These are phyloP conservation scores for Chalciporus piperatus DNA, from an alignment of 768 basidiomycete genomes.

Conservation along the genomic window DNA sequence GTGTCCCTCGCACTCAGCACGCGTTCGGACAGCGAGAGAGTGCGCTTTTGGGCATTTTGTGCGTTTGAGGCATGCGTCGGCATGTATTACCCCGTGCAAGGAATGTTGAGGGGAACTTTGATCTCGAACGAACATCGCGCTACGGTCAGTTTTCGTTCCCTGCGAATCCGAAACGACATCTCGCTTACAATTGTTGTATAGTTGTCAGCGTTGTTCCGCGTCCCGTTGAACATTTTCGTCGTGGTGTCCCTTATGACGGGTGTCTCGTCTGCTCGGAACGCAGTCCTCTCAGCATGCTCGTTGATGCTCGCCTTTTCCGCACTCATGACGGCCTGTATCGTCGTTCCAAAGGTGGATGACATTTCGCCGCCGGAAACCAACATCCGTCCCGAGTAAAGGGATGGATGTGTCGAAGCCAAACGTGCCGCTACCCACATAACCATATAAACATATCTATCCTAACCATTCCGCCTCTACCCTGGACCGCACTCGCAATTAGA, in stretches of 20 bases:
- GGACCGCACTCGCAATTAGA: no score
- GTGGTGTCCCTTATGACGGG: slow-evolving; percentile 67
- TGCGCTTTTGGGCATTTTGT: slow-evolving; percentile 73
- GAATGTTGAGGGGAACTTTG: slow-evolving; percentile 64
- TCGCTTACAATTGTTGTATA: slow-evolving; percentile 20
- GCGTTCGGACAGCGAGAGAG: slow-evolving; percentile 39
- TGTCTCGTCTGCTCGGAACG: slow-evolving; percentile 59
- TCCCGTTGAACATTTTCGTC: slow-evolving; percentile 73
- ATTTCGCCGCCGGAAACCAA: slow-evolving; percentile 15
- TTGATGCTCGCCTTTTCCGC: slow-evolving; percentile 57
- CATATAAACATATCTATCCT: no score
- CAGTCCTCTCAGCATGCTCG: slow-evolving; percentile 58
- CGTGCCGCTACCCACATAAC: no score
- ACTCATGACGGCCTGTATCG: slow-evolving; percentile 51
- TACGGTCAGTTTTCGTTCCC: slow-evolving; percentile 46
- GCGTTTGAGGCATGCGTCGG: slow-evolving; percentile 75
- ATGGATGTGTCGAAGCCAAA: no score
- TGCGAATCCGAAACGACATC: neutral
- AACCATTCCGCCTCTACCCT: no score
- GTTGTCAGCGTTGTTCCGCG: slow-evolving; percentile 70
- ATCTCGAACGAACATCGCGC: slow-evolving; percentile 73
- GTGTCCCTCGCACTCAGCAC: slow-evolving; percentile 54
- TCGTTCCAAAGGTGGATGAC: slow-evolving; percentile 37
- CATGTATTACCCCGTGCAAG: slow-evolving; percentile 78
- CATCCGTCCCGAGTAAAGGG: slow-evolving; percentile 7